Base-by-base conservation (phyloP, 179 eudicot genomes). In the Actinidia chinensis region DNA sequence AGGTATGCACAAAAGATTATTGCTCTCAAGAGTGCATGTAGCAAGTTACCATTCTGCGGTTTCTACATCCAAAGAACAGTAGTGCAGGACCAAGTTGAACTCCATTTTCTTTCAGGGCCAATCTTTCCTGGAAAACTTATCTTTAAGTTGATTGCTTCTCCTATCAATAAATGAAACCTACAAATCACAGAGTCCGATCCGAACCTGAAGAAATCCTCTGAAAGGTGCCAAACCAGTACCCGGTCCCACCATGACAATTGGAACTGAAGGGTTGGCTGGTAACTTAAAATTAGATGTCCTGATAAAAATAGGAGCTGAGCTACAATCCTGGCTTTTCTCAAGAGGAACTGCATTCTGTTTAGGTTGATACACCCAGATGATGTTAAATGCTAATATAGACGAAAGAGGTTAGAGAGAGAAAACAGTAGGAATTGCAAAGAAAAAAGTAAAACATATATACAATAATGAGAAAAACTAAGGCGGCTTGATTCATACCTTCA, bases 141-240 rank as follows among this genome's bases (percentile, higher is more conserved):
- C 68, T 61, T 36, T 59, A 74, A 74, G 58, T 43, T 54, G 68
- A 60, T 43, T 47, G 47, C 46, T 42, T 68, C 73, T 42, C 22
- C 33, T 64, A 28, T 47, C 43, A 54, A 61, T 25, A 15, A 52
- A 72, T 71, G 22, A 77, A 79, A 43, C 42, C 52, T 44, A 40
- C 47, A 42, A 69, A 54, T 50, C 28, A 61, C 28, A 14, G 23
- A 51, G 51, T 52, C 54, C 17, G 33, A 83, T 11, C 58, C 15
- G 58, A 66, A 92, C 97, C 97, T 93, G 97, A 77, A 91, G 79
- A 88, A 93, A 93, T 17, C 97, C 97, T 85, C 97, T 86, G 83
- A 93, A 93, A 60, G 97, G 97, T 15, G 97, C 97, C 79, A 93
- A 84, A 22, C 97, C 97, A 44, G 97, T 92, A 43, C 97, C 97